Evolutionary conservation across 306 rosid genomes (phyloP), one percentile per base, ranked within the genome.

Genomic region (Albizia julibrissin): DNA sequence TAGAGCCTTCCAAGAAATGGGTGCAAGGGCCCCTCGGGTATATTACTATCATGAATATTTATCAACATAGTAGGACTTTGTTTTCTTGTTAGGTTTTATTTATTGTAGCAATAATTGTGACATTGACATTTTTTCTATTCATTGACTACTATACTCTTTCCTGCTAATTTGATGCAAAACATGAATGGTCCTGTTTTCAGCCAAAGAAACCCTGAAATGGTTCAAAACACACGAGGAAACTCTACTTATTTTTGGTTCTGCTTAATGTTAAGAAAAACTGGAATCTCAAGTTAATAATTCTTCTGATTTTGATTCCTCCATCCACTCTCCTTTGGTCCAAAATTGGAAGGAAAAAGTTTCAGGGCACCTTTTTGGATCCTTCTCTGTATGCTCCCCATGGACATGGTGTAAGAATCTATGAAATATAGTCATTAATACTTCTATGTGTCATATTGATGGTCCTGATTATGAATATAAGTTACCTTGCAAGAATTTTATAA

Each of bases 1-100:
- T 43, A 81, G 78, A 70, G 99, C 99, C 19, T 95, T 95, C 80
- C 90, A 93, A 89, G 97, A 95, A 80, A 95, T 95, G 95, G 99
- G 99, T 83, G 99, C 98, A 2, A 89, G 88, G 81, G 97, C 99
- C 77, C 98, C 98, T 88, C 94, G 98, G 90, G 99, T 95, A 93
- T 72, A 94, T 82, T 85, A 66, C 39, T 62, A 62, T 81, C 50
- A 62, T 77, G 77, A 72, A 65, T 24, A 7, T 71, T 65, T 62
- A n/a, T 76, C 21, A 56, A 61, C 54, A 68, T 61, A 24, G 59
- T 46, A 10, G 69, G 26, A 40, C 72, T 29, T 49, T 67, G 21
- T 79, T 46, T 79, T 82, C 6, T 43, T 19, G 84, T 40, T 31
- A 7, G 12, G 19, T 40, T 72, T 67, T n/a, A 13, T 86, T 24